A percentile compares a stretch with the other conserved stretches of the same genome.
Evolutionary conservation across 768 basidiomycete genomes (phyloP).

Genomic region (Kwoniella heveanensis): DNA sequence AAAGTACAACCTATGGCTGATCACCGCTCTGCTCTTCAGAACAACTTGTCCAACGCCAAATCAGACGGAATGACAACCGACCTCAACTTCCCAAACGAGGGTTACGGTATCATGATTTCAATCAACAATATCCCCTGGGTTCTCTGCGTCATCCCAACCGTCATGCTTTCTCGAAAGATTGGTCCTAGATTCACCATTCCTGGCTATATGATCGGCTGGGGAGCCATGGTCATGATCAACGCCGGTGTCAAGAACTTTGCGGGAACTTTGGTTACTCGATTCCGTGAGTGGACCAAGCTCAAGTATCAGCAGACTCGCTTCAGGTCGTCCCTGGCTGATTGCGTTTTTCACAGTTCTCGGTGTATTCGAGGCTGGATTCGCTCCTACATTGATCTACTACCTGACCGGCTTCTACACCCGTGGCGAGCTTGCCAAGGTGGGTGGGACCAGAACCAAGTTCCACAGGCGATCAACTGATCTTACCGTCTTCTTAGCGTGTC

Average conservation of each 20-base stretch:
- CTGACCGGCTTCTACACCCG: constrained; percentile 63
- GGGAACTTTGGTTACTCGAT: constrained; percentile 21
- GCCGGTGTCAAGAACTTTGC: constrained; percentile 33
- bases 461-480: not conserved
- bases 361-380: constrained; percentile 35
- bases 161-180: constrained; percentile 35
- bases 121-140: constrained; percentile 35
- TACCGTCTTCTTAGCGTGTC: constrained; percentile 48
- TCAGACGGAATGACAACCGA: constrained; percentile 37
- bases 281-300: constrained; percentile 29
- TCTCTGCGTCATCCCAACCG: constrained; percentile 24
- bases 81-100: constrained; percentile 34
- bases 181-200: constrained; percentile 34
- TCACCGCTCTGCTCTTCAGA: too few species aligned
- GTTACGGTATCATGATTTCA: constrained; percentile 32
- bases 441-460: not conserved
- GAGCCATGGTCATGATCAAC: constrained; percentile 33
- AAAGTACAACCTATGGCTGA: too few species aligned
- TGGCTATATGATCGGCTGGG: constrained; percentile 36
- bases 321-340: too few species aligned
- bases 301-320: too few species aligned
- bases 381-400: constrained; percentile 58
- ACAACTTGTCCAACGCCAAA: constrained; percentile 37
- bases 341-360: too few species aligned
- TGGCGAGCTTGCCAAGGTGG: constrained; percentile 57